These are phyloP conservation scores for Nemania bipapillata DNA, from an alignment of 2,329 filamentous ascomycete species.

Conservation along the genomic window DNA sequence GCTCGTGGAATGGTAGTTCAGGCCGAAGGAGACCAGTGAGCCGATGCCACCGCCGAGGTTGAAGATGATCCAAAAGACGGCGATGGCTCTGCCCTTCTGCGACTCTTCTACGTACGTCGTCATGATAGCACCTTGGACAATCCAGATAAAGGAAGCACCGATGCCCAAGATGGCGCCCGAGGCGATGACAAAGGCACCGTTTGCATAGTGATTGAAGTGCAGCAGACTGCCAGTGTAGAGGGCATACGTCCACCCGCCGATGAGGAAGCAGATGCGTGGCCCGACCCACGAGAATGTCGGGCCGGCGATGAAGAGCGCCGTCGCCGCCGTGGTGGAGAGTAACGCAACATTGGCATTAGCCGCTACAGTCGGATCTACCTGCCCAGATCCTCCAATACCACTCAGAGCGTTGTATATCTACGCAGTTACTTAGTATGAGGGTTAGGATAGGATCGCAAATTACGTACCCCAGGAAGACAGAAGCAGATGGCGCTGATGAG, in stretches of 20 bases:
- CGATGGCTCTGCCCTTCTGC: constrained; percentile 37
- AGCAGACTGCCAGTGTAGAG: constrained; percentile 36
- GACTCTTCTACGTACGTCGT: constrained; percentile 39
- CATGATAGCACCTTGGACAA: constrained; percentile 37
- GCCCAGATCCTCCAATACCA: constrained; percentile 33
- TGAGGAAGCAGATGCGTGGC: constrained; percentile 36
- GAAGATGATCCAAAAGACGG: constrained; percentile 38
- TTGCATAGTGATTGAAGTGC: constrained; percentile 32
- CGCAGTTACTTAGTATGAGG: background rate
- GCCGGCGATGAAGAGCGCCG: constrained; percentile 36
- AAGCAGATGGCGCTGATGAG: constrained; percentile 37
- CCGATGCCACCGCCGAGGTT: constrained; percentile 37
- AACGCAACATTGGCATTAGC: constrained; percentile 36
- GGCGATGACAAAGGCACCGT: constrained; percentile 31
- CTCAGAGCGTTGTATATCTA: constrained; percentile 37
- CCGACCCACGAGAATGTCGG: constrained; percentile 35
- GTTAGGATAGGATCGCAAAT: background rate
- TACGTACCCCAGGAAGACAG: constrained; percentile 35
- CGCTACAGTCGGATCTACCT: constrained; percentile 35
- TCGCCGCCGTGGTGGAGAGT: constrained; percentile 34
- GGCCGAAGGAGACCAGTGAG: constrained; percentile 34
- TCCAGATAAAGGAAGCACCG: constrained; percentile 37
- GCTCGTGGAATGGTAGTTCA: constrained; percentile 35
- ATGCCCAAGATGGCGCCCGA: constrained; percentile 35
- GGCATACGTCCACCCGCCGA: constrained; percentile 38